Conservation (phyloP, 2,329 filamentous ascomycete genomes). For the Aspergillus latus region DNA sequence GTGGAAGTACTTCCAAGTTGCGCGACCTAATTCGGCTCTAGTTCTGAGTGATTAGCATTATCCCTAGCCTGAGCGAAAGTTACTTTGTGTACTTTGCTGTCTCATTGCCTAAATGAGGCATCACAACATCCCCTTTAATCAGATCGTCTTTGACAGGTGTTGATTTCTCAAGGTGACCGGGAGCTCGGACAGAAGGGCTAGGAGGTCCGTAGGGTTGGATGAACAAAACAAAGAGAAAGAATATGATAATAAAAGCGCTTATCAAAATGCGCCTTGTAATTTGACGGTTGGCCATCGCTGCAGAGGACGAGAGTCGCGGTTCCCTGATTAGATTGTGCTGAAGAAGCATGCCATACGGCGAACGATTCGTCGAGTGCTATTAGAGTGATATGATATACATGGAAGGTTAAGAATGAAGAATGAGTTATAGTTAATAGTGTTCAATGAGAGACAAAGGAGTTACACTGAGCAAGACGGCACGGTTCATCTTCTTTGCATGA, state of each 20-base stretch:
- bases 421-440: not conserved
- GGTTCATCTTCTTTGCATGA: constrained; percentile 4
- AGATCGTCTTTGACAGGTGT: constrained; percentile 34
- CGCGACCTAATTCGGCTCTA: constrained; percentile 63
- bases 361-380: not conserved
- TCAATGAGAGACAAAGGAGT: not conserved
- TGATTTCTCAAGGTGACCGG: constrained; percentile 40
- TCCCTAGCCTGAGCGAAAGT: not conserved
- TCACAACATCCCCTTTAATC: constrained; percentile 46
- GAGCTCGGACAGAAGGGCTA: constrained; percentile 41
- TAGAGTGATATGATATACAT: not conserved
- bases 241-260: constrained; percentile 33
- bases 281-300: constrained; percentile 38
- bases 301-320: not conserved
- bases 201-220: constrained; percentile 38
- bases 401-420: constrained; percentile 1
- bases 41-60: constrained; percentile 4
- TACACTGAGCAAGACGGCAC: not conserved
- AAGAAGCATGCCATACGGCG: not conserved
- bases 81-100: constrained; percentile 45
- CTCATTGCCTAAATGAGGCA: constrained; percentile 50
- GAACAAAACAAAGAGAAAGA: constrained; percentile 40
- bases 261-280: constrained; percentile 35
- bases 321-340: not conserved
- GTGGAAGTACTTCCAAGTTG: constrained; percentile 66